phyloP scores from a whole-genome alignment of 192 early-diverging fungal species.

The Allomyces macrogynus region DNA sequence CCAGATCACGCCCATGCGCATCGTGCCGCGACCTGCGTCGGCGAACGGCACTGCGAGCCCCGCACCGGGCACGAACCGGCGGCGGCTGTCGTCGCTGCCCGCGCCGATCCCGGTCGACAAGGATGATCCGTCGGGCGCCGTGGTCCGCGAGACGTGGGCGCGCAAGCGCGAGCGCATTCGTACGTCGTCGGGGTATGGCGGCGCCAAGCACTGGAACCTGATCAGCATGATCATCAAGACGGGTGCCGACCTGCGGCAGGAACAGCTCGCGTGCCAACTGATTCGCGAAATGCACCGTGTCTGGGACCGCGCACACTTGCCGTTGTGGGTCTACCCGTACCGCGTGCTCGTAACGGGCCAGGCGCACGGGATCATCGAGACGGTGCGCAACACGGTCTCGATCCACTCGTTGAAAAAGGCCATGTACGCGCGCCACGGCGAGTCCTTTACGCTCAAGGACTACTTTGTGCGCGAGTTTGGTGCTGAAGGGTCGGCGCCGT shows the following conservation, averaged over 20 bases:
- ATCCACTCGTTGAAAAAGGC: conserved; percentile 97
- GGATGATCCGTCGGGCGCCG: conserved; percentile 44
- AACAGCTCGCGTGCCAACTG: conserved; percentile 88
- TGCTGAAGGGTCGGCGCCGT: conserved; percentile 54
- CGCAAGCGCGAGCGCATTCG: conserved; percentile 70
- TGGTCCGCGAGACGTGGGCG: conserved; percentile 88
- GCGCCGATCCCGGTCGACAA: conserved; percentile 5
- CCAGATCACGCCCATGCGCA: too few species aligned
- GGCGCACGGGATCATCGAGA: conserved; percentile 85
- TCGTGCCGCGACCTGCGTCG: too few species aligned
- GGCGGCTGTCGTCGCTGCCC: too few species aligned
- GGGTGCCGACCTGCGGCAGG: conserved; percentile 83
- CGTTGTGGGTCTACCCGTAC: conserved; percentile 24
- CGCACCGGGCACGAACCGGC: too few species aligned
- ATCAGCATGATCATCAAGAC: conserved; percentile 91
- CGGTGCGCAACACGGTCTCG: conserved; percentile 81
- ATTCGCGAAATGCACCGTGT: conserved; percentile 84
- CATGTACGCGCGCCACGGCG: conserved; percentile 66
- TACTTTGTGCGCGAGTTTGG: conserved; percentile 84
- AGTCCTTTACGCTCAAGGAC: conserved; percentile 75
- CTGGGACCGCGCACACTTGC: conserved; percentile 48
- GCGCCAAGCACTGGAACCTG: conserved; percentile 66
- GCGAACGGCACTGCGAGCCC: too few species aligned
- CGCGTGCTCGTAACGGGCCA: conserved; percentile 81
- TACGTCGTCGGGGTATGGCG: conserved; percentile 67